Base-by-base conservation (phyloP, 345 rosid genomes). In the Populus pruinosa region DNA sequence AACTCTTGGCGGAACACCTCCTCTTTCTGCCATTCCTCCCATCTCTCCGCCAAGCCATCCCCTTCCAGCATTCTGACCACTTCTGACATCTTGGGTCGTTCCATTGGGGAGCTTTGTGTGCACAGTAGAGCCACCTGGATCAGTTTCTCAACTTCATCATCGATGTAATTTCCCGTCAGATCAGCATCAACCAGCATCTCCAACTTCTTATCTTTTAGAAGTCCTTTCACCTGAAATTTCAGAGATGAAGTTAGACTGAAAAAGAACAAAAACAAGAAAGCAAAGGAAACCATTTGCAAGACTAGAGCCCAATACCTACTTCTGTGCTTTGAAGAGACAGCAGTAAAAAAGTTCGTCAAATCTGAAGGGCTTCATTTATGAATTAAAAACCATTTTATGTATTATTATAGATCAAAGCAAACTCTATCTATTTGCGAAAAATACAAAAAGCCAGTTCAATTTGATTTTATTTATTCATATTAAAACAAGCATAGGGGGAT, bases 31-130 rank as follows among this genome's bases (percentile, higher is more conserved):
- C 97, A 93, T 55, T 91, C 93, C 82, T 93, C 97, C 98, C 98
- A 93, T 82, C 89, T 90, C 86, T 91, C 89, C 5, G 95, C 90
- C 86, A 93, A 88, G 21, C 97, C 95, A 55, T 91, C 97, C 1
- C 98, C 98, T 86, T 94, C 98, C 23, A 94, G 89, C 98, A 93
- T 94, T 79, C 95, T 91, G 9, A 94, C 98, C 20, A 93, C 98
- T 49, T 94, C 98, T 0, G 94, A 88, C 98, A 94, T 94, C 86
- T 91, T 93, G 0, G 97, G 98, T 25, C 98, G 86, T 80, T 90
- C 98, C 93, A 85, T 25, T 18, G 97, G 87, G 31, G 92, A 80
- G 76, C 89, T 82, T 44, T 93, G 97, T 13, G 97, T 93, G 83
- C 98, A 94, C 56, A 94, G 84, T 36, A 94, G 87, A 71, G 98